Evolutionary conservation across 2,329 filamentous ascomycete genomes (phyloP), one percentile per base, ranked within the genome.

Genomic region (Zasmidium cellare): DNA sequence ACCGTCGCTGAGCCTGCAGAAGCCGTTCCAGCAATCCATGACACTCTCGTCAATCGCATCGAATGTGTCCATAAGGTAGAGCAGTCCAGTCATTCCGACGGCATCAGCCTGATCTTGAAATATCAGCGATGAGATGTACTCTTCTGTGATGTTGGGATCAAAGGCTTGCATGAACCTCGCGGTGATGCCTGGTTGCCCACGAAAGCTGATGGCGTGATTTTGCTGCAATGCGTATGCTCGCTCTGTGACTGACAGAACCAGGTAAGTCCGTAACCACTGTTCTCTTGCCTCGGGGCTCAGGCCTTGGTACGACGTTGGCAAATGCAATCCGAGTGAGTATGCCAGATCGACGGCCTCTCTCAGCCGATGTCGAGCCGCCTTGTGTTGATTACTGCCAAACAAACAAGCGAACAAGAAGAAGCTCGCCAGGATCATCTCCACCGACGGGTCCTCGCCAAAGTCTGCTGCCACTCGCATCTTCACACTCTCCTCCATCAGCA

Each of bases 11-110:
- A 60, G 65, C 18, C 55, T 54, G 69, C 75, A 78, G 53, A 73
- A 74, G 23, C 70, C 69, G 50, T 75, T 77, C 76, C 76, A 78
- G 66, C 76, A 78, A 18, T 75, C 70, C 18, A 77, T 68, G 18
- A 78, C 74, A 55, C 72, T 73, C 59, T 78, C 76, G 51, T 78
- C 74, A 28, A 78, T 76, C 3, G 74, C 70, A 52, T 78, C 74
- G 56, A 78, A 78, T 1, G 75, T 62, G 57, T 77, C 76, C 76
- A 78, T 78, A 22, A 78, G 66, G 24, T 74, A 70, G 3, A 76
- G 69, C 6, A 78, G 64, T 2, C 76, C 76, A 58, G 76, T 75
- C 75, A 78, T 77, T 1, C 72, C 75, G 5, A 67, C 62, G 2
- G 62, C 56, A 23, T 78, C 76, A 46, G 75, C 72, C 58, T 77